Conservation (phyloP, 495 filamentous ascomycete species). For the Tuber brumale region DNA sequence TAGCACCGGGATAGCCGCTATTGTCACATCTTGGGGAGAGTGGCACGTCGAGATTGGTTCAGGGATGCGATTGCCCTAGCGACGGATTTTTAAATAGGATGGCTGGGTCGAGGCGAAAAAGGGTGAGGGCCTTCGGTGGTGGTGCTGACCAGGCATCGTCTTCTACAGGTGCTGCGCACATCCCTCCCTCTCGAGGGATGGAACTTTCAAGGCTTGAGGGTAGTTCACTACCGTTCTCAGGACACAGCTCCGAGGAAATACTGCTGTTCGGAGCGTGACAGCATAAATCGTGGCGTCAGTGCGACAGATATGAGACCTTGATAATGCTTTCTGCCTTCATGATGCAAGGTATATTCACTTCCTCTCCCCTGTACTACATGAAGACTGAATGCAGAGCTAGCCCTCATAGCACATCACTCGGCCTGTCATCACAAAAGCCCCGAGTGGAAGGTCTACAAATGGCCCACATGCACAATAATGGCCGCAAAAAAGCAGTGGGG, state of each 20-base stretch:
- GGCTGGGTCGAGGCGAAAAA: too few relatives aligned
- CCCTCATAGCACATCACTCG: background rate
- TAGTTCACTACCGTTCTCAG: background rate
- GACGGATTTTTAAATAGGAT: too few relatives aligned
- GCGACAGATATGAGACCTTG: background rate
- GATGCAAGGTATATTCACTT: background rate
- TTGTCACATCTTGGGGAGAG: too few relatives aligned
- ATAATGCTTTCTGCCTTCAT: background rate
- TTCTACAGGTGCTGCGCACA: too few relatives aligned
- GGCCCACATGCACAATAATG: background rate
- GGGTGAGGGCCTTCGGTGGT: too few relatives aligned
- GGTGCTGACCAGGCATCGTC: too few relatives aligned
- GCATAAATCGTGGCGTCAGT: background rate
- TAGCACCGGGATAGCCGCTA: too few relatives aligned
- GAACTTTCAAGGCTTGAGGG: background rate
- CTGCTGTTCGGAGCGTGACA: background rate
- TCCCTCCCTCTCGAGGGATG: background rate
- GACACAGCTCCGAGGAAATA: too few relatives aligned
- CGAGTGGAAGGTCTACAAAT: background rate
- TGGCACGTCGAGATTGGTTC: too few relatives aligned
- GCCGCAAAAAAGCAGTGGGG: background rate
- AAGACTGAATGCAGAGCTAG: background rate
- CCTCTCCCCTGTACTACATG: background rate
- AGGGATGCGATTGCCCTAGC: too few relatives aligned
- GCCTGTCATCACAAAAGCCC: background rate